These are phyloP conservation scores for Candida manassasensis DNA, from an alignment of 805 yeast species.

Conservation along the genomic window DNA sequence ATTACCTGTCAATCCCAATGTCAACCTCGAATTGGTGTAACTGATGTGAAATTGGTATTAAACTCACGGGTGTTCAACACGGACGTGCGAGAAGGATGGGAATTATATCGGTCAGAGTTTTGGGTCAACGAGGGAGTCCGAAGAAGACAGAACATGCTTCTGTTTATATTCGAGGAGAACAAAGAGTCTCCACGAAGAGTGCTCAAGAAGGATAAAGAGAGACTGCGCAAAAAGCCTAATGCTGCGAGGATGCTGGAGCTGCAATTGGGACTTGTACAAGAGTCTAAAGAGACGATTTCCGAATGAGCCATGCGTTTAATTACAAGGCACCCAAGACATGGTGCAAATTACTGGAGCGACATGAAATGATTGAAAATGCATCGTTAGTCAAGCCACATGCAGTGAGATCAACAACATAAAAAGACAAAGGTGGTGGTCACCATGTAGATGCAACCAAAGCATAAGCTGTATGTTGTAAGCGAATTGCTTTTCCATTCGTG, in stretches of 20 bases:
- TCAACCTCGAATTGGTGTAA: slow-evolving; percentile 62
- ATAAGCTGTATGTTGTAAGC: no score
- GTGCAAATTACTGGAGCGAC: no score
- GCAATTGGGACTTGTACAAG: background rate
- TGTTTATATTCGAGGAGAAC: slow-evolving; percentile 18
- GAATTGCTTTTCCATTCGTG: no score
- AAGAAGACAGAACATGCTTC: slow-evolving; percentile 38
- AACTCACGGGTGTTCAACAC: slow-evolving; percentile 79
- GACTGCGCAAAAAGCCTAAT: slow-evolving; percentile 30
- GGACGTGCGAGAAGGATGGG: slow-evolving; percentile 91
- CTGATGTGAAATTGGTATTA: slow-evolving; percentile 74
- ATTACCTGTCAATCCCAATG: slow-evolving; percentile 40
- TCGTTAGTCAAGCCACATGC: no score
- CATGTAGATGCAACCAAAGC: no score
- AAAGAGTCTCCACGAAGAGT: slow-evolving; percentile 14
- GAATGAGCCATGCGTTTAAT: no score
- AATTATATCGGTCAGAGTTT: slow-evolving; percentile 83
- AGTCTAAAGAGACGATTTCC: background rate
- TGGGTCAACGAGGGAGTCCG: slow-evolving; percentile 83
- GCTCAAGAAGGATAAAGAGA: slow-evolving; percentile 35
- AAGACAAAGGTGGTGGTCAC: no score
- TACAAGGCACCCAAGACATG: no score
- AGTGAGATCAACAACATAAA: no score
- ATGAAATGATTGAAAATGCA: no score
- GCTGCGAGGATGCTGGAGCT: background rate